Conservation (phyloP, 371 early-diverging fungal genomes). For the Coemansia sp. region DNA sequence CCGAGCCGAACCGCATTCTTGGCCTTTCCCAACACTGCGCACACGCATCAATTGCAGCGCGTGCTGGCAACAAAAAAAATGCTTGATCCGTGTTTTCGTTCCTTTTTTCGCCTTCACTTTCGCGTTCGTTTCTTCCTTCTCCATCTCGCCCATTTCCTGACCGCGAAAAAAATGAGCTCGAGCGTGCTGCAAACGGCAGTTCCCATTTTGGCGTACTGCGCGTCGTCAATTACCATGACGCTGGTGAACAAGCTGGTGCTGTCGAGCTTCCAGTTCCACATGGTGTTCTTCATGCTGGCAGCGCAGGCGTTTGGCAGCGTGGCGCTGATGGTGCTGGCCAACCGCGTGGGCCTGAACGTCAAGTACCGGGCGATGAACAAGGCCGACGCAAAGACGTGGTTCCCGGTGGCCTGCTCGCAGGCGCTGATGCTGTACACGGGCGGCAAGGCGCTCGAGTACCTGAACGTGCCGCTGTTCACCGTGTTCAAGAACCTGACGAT, state of each 20-base stretch:
- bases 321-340: slow-evolving; percentile 61
- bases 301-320: slow-evolving; percentile 66
- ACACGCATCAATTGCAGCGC: too few relatives aligned
- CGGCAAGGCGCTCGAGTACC: slow-evolving; percentile 87
- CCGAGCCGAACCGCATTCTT: background rate
- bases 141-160: background rate
- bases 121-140: background rate
- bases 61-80: background rate
- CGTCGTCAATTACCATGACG: slow-evolving; percentile 93
- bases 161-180: slow-evolving; percentile 28
- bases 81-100: background rate
- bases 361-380: slow-evolving; percentile 64
- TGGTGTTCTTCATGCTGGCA: slow-evolving; percentile 88
- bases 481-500: slow-evolving; percentile 99
- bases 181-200: slow-evolving; percentile 44
- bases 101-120: background rate
- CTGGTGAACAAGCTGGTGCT: slow-evolving; percentile 95
- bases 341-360: slow-evolving; percentile 53
- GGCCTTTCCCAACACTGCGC: background rate
- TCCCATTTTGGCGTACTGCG: slow-evolving; percentile 86
- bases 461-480: slow-evolving; percentile 95
- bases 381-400: slow-evolving; percentile 78
- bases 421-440: slow-evolving; percentile 98
- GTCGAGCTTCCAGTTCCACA: slow-evolving; percentile 79
- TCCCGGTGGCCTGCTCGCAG: slow-evolving; percentile 82